Evolutionary conservation across 2,329 filamentous ascomycete species (phyloP).

Genomic region (Fusarium keratoplasticum): DNA sequence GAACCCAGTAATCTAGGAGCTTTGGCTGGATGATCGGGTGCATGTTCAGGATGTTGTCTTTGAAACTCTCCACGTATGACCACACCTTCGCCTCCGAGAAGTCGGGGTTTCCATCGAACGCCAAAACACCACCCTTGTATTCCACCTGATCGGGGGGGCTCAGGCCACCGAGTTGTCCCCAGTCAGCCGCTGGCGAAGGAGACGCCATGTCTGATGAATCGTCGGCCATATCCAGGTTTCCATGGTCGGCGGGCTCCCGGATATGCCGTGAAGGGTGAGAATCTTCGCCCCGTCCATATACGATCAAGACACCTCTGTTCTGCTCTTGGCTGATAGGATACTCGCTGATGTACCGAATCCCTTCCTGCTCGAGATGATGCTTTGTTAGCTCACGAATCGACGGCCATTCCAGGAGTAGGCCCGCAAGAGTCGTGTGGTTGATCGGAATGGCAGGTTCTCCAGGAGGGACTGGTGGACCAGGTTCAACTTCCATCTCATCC

Average conservation of each 20-base stretch:
- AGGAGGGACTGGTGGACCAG: conserved; percentile 63
- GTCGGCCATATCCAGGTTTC: conserved; percentile 56
- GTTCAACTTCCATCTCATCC: conserved; percentile 63
- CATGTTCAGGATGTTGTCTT: conserved; percentile 72
- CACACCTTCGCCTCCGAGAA: conserved; percentile 63
- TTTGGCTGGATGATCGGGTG: conserved; percentile 70
- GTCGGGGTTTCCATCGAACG: conserved; percentile 64
- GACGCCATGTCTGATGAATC: conserved; percentile 66
- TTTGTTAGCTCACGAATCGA: conserved; percentile 74
- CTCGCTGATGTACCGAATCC: conserved; percentile 69
- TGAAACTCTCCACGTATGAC: conserved; percentile 67
- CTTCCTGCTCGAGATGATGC: conserved; percentile 59
- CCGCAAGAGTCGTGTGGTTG: conserved; percentile 91
- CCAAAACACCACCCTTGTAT: conserved; percentile 52
- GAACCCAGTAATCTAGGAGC: conserved; percentile 65
- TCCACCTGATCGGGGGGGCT: conserved; percentile 58
- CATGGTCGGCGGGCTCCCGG: conserved; percentile 54
- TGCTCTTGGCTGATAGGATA: conserved; percentile 85
- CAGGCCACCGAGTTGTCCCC: conserved; percentile 68
- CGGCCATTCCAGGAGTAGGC: conserved; percentile 80
- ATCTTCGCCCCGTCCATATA: conserved; percentile 85
- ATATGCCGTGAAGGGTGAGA: conserved; percentile 66
- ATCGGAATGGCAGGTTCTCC: conserved; percentile 79
- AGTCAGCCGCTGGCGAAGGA: conserved; percentile 66
- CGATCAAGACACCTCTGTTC: conserved; percentile 76